Evolutionary conservation across 139 green algal genomes (phyloP).

Genomic region (Klebsormidium nitens): DNA sequence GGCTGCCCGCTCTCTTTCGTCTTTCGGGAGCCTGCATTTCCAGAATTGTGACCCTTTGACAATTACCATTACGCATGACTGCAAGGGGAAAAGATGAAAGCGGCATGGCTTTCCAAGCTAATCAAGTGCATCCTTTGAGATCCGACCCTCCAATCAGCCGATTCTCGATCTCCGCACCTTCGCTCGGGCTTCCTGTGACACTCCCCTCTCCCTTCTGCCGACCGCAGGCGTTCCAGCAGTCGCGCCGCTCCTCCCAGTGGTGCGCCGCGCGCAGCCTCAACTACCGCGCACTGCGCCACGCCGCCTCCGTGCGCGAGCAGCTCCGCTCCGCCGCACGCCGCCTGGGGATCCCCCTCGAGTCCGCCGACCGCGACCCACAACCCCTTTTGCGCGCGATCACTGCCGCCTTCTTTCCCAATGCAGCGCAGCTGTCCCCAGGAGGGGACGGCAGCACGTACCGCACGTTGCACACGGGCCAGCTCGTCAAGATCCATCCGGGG

Average conservation of each 20-base stretch:
- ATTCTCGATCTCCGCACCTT: no score
- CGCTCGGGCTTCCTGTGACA: no score
- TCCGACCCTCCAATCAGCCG: no score
- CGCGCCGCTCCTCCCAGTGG: background rate
- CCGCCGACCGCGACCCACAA: background rate
- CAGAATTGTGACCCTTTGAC: no score
- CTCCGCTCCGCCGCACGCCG: background rate
- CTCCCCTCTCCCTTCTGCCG: no score
- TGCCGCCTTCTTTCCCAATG: slow-evolving; percentile 40
- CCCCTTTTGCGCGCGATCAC: slow-evolving; percentile 17
- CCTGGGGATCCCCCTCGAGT: background rate
- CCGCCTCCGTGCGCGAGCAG: background rate
- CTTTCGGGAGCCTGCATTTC: no score
- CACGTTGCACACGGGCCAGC: background rate
- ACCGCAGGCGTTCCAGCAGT: background rate
- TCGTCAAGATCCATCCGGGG: background rate
- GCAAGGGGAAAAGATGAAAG: no score
- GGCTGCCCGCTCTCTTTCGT: no score
- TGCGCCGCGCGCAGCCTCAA: background rate
- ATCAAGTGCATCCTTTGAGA: no score
- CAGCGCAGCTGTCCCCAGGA: slow-evolving; percentile 18
- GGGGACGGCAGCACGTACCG: slow-evolving; percentile 3
- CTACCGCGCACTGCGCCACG: background rate
- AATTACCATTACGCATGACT: no score
- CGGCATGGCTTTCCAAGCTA: no score